phyloP scores from a whole-genome alignment of 768 basidiomycete species.

The Leccinum barrowsii region DNA sequence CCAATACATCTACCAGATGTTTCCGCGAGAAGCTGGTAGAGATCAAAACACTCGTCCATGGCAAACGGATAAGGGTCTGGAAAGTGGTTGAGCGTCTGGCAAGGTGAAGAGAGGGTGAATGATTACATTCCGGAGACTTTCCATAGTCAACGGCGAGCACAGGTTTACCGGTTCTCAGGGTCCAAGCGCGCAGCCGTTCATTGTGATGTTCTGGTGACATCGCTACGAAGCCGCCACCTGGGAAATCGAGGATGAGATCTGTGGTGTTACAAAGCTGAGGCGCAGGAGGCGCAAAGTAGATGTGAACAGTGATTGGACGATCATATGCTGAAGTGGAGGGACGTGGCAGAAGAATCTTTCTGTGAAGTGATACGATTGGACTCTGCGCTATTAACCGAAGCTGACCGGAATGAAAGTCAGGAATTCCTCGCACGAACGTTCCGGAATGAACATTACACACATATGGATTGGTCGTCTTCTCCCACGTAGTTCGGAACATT shows the following conservation, averaged over 20 bases:
- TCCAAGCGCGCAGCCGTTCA: constrained; percentile 88
- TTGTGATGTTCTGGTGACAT: constrained; percentile 98
- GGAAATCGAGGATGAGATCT: constrained; percentile 88
- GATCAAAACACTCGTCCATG: constrained; percentile 92
- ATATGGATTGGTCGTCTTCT: constrained; percentile 93
- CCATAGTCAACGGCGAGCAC: constrained; percentile 90
- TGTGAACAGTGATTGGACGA: constrained; percentile 77
- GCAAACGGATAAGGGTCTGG: constrained; percentile 96
- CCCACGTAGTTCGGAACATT: constrained; percentile 95
- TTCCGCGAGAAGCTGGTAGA: constrained; percentile 76
- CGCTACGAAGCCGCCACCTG: constrained; percentile 95
- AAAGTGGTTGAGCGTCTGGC: constrained; percentile 1
- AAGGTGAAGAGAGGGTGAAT: constrained; percentile 1
- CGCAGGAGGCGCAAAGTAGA: constrained; percentile 77
- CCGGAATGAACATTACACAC: constrained; percentile 52
- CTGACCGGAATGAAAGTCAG: constrained; percentile 35
- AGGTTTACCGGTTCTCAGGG: constrained; percentile 69
- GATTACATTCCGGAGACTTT: constrained; percentile 92
- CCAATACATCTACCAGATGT: constrained; percentile 79
- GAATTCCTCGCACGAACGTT: constrained; percentile 22
- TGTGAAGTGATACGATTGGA: constrained; percentile 60
- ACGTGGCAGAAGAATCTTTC: constrained; percentile 79
- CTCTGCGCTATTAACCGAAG: constrained; percentile 56
- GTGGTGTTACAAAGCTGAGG: constrained; percentile 59
- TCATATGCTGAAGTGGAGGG: constrained; percentile 71